Evolutionary conservation across 2,329 filamentous ascomycete species (phyloP).

Genomic region (Sarocladium strictum): DNA sequence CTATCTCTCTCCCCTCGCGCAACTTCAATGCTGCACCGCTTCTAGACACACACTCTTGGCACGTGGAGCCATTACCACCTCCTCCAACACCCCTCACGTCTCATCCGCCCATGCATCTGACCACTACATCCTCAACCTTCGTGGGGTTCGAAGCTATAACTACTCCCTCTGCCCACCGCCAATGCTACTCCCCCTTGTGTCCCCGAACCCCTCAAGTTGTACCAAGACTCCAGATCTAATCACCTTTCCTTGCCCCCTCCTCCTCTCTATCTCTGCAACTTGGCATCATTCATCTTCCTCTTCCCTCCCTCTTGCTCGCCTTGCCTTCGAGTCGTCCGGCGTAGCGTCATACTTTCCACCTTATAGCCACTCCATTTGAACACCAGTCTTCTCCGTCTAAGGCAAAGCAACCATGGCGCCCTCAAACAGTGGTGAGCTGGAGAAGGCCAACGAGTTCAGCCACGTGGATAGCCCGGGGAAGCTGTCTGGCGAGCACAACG

Average conservation of each 20-base stretch:
- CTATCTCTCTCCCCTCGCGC: neutral
- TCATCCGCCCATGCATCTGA: neutral
- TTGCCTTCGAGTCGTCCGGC: no score
- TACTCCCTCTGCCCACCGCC: neutral
- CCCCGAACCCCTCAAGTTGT: conserved; percentile 3
- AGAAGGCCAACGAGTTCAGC: conserved; percentile 20
- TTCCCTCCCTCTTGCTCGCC: neutral
- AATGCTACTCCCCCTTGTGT: conserved; percentile 2
- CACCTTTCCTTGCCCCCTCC: neutral
- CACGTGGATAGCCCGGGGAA: conserved; percentile 20
- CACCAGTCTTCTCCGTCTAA: neutral
- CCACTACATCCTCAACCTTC: neutral
- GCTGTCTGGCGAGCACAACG: conserved; percentile 17
- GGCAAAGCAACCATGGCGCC: conserved; percentile 1
- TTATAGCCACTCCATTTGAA: neutral
- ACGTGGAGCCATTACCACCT: neutral
- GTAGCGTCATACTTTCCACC: no score
- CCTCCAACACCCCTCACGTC: neutral
- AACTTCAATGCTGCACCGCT: neutral
- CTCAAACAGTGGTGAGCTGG: conserved; percentile 15
- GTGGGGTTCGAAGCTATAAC: neutral
- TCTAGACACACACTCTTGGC: neutral
- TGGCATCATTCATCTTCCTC: neutral
- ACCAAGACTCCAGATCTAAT: neutral
- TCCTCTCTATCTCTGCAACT: neutral